phyloP scores from a whole-genome alignment of 768 basidiomycete genomes.

The Boletales sp. region DNA sequence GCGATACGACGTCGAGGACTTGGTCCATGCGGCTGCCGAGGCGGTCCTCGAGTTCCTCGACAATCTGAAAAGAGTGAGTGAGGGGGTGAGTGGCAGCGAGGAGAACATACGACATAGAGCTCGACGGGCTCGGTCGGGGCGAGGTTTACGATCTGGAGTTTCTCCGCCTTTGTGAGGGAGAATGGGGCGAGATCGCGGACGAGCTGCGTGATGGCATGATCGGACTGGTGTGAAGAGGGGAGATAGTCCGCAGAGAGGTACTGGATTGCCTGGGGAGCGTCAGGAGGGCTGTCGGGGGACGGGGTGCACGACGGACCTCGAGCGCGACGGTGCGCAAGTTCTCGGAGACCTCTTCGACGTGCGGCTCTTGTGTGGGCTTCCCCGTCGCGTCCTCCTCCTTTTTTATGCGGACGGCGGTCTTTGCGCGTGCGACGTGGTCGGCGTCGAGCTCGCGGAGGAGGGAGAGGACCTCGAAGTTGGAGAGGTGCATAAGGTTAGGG shows the following conservation, averaged over 20 bases:
- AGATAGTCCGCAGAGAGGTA: constrained; percentile 77
- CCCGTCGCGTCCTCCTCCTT: constrained; percentile 66
- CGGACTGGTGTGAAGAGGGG: constrained; percentile 62
- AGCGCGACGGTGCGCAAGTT: constrained; percentile 85
- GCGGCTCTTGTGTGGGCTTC: constrained; percentile 28
- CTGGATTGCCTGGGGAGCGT: constrained; percentile 64
- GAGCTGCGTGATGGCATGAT: constrained; percentile 60
- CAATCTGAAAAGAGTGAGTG: constrained; percentile 51
- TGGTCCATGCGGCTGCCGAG: constrained; percentile 67
- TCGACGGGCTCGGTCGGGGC: constrained; percentile 80
- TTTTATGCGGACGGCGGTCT: constrained; percentile 68
- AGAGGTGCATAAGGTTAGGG: constrained; percentile 52
- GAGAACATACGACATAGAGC: constrained; percentile 74
- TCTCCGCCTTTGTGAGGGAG: constrained; percentile 85
- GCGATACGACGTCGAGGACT: constrained; percentile 56
- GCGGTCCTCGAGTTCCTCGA: constrained; percentile 88
- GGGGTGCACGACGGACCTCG: constrained; percentile 37
- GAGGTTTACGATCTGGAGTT: constrained; percentile 88
- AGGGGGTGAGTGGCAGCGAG: background rate
- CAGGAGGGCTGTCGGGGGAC: background rate
- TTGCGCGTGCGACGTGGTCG: constrained; percentile 67
- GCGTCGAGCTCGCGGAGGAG: constrained; percentile 74
- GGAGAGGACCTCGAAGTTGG: constrained; percentile 82
- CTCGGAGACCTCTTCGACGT: constrained; percentile 61
- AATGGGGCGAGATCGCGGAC: constrained; percentile 64